These are phyloP conservation scores for Dendrobium officinale DNA, from an alignment of 106 monocot genomes.

Conservation along the genomic window DNA sequence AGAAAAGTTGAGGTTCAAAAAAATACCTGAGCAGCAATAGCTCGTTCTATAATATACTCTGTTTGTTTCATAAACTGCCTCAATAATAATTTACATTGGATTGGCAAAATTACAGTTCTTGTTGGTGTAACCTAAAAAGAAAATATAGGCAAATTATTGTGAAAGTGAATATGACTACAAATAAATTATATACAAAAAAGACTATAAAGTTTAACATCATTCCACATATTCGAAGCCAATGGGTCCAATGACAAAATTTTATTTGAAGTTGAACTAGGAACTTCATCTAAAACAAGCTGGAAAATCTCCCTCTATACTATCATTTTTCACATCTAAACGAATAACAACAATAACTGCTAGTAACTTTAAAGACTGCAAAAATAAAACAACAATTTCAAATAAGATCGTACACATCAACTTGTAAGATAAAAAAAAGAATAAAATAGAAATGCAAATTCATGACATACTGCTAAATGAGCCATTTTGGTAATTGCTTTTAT, in stretches of 20 bases:
- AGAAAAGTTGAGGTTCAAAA: no score
- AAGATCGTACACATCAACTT: background rate
- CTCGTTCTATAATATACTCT: background rate
- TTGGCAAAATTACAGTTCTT: slow-evolving; percentile 12
- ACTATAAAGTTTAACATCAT: slow-evolving; percentile 37
- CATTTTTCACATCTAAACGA: slow-evolving; percentile 61
- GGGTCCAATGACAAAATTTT: slow-evolving; percentile 54
- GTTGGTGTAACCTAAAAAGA: slow-evolving; percentile 1
- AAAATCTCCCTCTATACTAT: slow-evolving; percentile 66
- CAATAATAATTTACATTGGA: slow-evolving; percentile 21
- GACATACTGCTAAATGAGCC: slow-evolving; percentile 67
- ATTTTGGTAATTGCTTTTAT: slow-evolving; percentile 89
- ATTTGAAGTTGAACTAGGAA: slow-evolving; percentile 16
- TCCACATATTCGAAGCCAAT: slow-evolving; percentile 86
- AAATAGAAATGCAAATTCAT: background rate
- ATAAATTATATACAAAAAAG: no score
- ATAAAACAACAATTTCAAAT: background rate
- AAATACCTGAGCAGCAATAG: background rate
- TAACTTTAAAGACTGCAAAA: slow-evolving; percentile 88
- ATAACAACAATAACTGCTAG: slow-evolving; percentile 77
- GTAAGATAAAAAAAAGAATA: no score
- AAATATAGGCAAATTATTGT: no score
- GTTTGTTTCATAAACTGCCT: slow-evolving; percentile 20
- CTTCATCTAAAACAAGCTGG: slow-evolving; percentile 51
- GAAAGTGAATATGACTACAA: no score